Evolutionary conservation across 306 rosid species (phyloP), one percentile per base, ranked within the genome.

Genomic region (Fagus sylvatica): DNA sequence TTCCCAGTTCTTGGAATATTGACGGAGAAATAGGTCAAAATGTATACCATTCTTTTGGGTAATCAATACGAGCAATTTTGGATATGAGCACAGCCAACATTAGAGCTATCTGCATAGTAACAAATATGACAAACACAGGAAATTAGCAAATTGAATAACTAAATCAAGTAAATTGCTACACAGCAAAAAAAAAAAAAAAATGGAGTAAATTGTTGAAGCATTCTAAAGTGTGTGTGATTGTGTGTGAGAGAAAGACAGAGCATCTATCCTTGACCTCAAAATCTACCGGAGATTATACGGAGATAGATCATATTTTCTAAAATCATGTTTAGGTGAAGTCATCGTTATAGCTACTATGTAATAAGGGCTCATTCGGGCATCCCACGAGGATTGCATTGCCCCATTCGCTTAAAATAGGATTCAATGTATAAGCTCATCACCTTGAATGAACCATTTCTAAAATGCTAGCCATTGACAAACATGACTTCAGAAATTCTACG

Each of bases 51-150:
- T 94, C 97, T 85, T 85, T 89, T 62, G 98, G 98, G 82, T 94
- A 92, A 87, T 94, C 98, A 78, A 92, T 81, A 53, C 98, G 93
- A 78, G 97, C 97, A 76, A 94, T 90, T 85, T 92, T 92, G 79
- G 98, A 94, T 73, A 94, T 87, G 72, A 94, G 84, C 88, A 94
- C 97, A 11, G 98, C 95, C 89, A 92, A 78, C 87, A 87, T 87
- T 81, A 67, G 74, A 77, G 98, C 98, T 78, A 94, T 92, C 97
- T 94, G 97, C 84, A 74, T 46, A 81, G 70, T 42, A 5, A 65
- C 78, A 77, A 87, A 74, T 61, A 54, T 41, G 33, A 74, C 42
- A 48, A 78, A 73, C 43, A 69, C 28, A 64, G 62, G 67, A 32
- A 81, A 81, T 83, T 53, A 86, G 80, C 49, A 43, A 54, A 79